Evolutionary conservation across 257 asterid species (phyloP).

Genomic region (Handroanthus guayacan): DNA sequence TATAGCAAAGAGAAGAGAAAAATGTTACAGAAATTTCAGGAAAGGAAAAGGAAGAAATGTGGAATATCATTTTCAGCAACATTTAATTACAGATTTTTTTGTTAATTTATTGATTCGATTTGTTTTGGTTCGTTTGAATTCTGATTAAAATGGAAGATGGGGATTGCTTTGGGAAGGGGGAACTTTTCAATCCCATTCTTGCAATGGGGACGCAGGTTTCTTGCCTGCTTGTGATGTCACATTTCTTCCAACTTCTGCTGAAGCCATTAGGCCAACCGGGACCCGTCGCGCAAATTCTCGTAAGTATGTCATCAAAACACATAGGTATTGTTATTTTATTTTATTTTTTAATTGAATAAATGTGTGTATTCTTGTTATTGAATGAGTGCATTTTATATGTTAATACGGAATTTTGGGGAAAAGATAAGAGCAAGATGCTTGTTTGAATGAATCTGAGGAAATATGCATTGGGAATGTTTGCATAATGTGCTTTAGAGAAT

Average conservation of each 20-base stretch:
- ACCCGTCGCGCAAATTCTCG: conserved; percentile 97
- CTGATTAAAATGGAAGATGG: conserved; percentile 43
- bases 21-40: conserved; percentile 36
- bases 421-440: no score
- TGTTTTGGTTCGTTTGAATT: conserved; percentile 2
- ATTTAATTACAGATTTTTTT: conserved; percentile 12
- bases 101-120: conserved; percentile 22
- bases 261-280: conserved; percentile 91
- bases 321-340: not conserved
- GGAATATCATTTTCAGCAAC: conserved; percentile 16
- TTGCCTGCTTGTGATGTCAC: conserved; percentile 89
- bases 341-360: not conserved
- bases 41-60: conserved; percentile 28
- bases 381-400: not conserved
- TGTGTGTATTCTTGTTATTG: not conserved
- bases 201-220: conserved; percentile 85
- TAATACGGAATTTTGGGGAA: not conserved
- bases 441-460: conserved; percentile 2
- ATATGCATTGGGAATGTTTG: not conserved
- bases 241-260: conserved; percentile 81
- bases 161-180: conserved; percentile 49
- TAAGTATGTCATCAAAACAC: conserved; percentile 78
- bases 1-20: conserved; percentile 17
- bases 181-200: conserved; percentile 80
- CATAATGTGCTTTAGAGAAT: no score